A percentile compares a stretch with the other conserved stretches of the same genome.
These are phyloP conservation scores for Talaromyces sp. DNA, from an alignment of 2,329 filamentous ascomycete species.

Conservation along the genomic window DNA sequence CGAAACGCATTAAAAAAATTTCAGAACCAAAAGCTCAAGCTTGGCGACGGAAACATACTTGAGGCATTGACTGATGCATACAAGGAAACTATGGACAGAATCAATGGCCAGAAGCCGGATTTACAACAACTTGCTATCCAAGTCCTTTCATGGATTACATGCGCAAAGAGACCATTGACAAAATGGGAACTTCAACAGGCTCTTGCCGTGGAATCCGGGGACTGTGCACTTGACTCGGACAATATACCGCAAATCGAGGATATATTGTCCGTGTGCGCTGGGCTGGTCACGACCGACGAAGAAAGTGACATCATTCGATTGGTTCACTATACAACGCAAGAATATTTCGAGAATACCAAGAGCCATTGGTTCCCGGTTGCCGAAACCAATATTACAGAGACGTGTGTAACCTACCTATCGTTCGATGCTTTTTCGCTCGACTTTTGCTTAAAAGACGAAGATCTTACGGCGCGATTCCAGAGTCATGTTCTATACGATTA, in stretches of 20 bases:
- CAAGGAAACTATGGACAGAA: slow-evolving; percentile 36
- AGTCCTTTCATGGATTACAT: slow-evolving; percentile 38
- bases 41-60: slow-evolving; percentile 12
- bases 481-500: neutral
- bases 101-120: slow-evolving; percentile 32
- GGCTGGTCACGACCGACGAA: slow-evolving; percentile 27
- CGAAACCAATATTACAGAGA: neutral
- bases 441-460: neutral
- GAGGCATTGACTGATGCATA: slow-evolving; percentile 39
- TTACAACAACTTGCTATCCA: slow-evolving; percentile 29
- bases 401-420: neutral
- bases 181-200: slow-evolving; percentile 37
- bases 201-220: slow-evolving; percentile 31
- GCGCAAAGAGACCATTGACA: slow-evolving; percentile 28
- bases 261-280: slow-evolving; percentile 23
- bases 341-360: slow-evolving; percentile 21
- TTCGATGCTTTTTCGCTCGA: neutral
- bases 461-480: neutral
- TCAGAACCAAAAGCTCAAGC: slow-evolving; percentile 3
- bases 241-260: slow-evolving; percentile 28
- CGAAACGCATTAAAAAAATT: slow-evolving; percentile 25
- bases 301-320: slow-evolving; percentile 23
- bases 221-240: slow-evolving; percentile 22
- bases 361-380: neutral
- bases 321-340: slow-evolving; percentile 28